phyloP scores from a whole-genome alignment of 148 eudicot genomes.

The Rhododendron simsii region DNA sequence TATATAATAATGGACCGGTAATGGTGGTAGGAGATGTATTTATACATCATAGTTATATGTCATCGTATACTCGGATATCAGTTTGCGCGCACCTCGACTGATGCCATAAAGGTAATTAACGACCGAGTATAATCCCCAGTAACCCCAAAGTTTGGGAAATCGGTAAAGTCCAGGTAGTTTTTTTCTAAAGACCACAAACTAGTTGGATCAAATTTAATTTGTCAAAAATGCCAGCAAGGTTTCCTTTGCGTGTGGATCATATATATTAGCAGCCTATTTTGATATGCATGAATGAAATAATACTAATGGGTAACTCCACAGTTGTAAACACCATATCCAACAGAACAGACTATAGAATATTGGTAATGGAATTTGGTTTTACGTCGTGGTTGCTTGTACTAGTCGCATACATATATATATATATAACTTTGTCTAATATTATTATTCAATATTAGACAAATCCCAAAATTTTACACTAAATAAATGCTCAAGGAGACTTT shows the following conservation, averaged over 20 bases:
- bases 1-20: not conserved
- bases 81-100: too few species aligned
- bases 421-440: not conserved
- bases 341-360: not conserved
- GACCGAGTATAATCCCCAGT: too few species aligned
- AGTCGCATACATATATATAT: not conserved
- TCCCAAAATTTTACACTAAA: not conserved
- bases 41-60: not conserved
- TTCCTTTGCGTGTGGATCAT: not conserved
- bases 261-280: not conserved
- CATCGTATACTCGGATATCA: not conserved
- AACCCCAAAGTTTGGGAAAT: too few species aligned
- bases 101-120: not conserved
- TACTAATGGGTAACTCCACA: not conserved
- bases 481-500: not conserved
- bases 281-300: not conserved
- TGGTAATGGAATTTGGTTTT: not conserved
- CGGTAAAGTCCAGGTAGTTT: not conserved
- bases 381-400: slow-evolving; percentile 14
- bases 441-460: not conserved
- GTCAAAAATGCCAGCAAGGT: not conserved
- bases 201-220: not conserved
- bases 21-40: not conserved
- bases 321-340: not conserved
- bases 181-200: not conserved